Evolutionary conservation across 2,329 filamentous ascomycete species (phyloP), one percentile per base, ranked within the genome.

Genomic region (Chrysoporthe deuterocubensis): DNA sequence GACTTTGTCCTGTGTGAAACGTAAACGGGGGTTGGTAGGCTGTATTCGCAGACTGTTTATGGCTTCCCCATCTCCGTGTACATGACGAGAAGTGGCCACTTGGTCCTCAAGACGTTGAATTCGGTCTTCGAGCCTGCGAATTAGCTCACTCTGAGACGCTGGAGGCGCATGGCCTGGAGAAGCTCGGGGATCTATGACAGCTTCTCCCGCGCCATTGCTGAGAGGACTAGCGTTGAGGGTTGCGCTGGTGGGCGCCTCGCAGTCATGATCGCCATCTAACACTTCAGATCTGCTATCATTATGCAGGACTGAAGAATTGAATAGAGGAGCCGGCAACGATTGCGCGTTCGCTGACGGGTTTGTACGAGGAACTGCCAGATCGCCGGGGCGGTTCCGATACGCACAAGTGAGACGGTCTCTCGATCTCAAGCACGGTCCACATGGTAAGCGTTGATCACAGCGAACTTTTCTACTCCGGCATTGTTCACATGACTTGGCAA

Each of bases 401-500:
- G 32, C 44, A 18, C 63, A 65, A 13, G 44, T 48, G 2, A 65
- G 63, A 4, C 54, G 63, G 18, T 40, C 50, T 44, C 64, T 44
- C 3, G 64, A 61, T 13, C 26, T 50, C 34, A 16, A 37, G 37
- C 64, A 66, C 11, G 64, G 64, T 32, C 64, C 64, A 34, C 64
- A 66, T 9, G 64, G 64, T 2, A 50, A 11, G 34, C 42, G 43
- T 26, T 54, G 64, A 37, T 66, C 64, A 46, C 64, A 66, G 44
- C 64, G 57, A n/a, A 66, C 37, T 40, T 66, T 66, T 34, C 64
- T 34, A 18, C 37, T 43, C 11, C 64, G 64, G 48, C 64, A 66
- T 8, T 52, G 64, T 37, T 62, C 64, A 16, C 64, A 66, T 50
- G 64, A 61, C 46, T 66, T 66, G 48, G 58, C 57, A 32, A 34